Evolutionary conservation across 495 filamentous ascomycete genomes (phyloP).

Genomic region (Tuber magnatum): DNA sequence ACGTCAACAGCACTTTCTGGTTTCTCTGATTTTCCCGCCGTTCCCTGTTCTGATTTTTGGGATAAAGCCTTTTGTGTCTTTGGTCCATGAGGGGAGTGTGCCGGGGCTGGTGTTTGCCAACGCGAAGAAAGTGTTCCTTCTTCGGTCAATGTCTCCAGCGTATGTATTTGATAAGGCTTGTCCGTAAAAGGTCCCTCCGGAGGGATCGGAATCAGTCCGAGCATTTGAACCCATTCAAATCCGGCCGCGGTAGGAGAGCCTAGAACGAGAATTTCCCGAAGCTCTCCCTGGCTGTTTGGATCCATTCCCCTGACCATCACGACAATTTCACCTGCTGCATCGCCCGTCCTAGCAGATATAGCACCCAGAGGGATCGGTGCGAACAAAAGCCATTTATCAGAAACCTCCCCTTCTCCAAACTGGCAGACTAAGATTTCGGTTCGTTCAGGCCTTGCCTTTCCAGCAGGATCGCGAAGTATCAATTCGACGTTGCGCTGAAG

Average conservation of each 20-base stretch:
- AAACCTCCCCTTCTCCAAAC: slow-evolving; percentile 58
- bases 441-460: slow-evolving; percentile 47
- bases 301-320: slow-evolving; percentile 72
- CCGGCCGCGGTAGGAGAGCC: slow-evolving; percentile 56
- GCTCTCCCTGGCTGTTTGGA: slow-evolving; percentile 49
- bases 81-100: neutral
- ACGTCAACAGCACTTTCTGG: slow-evolving; percentile 16
- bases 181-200: slow-evolving; percentile 48
- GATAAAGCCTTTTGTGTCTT: neutral
- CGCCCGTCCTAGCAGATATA: slow-evolving; percentile 74
- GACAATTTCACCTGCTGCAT: slow-evolving; percentile 61
- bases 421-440: slow-evolving; percentile 89
- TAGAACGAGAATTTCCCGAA: slow-evolving; percentile 76
- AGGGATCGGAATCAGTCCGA: slow-evolving; percentile 69
- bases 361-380: slow-evolving; percentile 63
- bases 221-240: slow-evolving; percentile 77
- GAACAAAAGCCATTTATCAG: slow-evolving; percentile 70
- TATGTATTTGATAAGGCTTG: slow-evolving; percentile 29
- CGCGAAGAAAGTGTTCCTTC: slow-evolving; percentile 38
- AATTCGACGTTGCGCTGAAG: slow-evolving; percentile 86
- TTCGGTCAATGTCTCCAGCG: slow-evolving; percentile 37
- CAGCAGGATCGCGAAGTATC: slow-evolving; percentile 68
- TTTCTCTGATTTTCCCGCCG: neutral
- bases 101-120: slow-evolving; percentile 25
- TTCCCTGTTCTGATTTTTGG: neutral